Percentiles rank a stretch among this genome's conserved stretches.
Evolutionary conservation across 2,329 filamentous ascomycete species (phyloP).

Genomic region (Nannizzia gypsea): DNA sequence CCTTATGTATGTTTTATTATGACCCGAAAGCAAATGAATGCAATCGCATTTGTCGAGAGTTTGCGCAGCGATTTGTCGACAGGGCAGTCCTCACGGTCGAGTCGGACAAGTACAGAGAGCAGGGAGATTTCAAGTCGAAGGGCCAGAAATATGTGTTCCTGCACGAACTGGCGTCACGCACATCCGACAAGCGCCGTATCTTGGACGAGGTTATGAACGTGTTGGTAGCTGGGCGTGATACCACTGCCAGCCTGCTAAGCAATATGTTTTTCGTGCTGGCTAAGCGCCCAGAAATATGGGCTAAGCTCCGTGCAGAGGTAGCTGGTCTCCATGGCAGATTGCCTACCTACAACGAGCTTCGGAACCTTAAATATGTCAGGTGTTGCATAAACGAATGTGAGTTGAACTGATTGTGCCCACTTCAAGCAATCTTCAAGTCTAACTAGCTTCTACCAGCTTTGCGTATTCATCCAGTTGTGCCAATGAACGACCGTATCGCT

Average conservation of each 20-base stretch:
- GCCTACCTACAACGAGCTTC: conserved; percentile 8
- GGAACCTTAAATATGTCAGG: conserved; percentile 10
- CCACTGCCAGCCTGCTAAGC: conserved; percentile 38
- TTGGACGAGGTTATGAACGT: conserved; percentile 63
- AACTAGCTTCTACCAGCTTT: conserved; percentile 36
- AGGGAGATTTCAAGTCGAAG: conserved; percentile 57
- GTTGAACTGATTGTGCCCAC: not conserved
- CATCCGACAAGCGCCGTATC: conserved; percentile 41
- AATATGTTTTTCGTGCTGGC: conserved; percentile 39
- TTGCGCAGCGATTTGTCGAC: conserved; percentile 13
- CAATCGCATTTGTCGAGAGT: conserved; percentile 13
- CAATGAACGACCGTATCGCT: conserved; percentile 34
- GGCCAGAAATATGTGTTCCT: conserved; percentile 49
- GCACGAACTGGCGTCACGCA: conserved; percentile 63
- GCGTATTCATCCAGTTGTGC: conserved; percentile 37
- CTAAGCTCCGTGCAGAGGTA: conserved; percentile 40
- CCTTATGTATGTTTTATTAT: conserved; percentile 10
- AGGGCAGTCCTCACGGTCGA: conserved; percentile 10
- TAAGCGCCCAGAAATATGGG: conserved; percentile 37
- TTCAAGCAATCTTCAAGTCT: conserved; percentile 48
- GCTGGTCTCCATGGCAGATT: not conserved
- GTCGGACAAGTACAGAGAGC: conserved; percentile 53
- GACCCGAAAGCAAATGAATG: conserved; percentile 14
- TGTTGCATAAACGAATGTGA: conserved; percentile 13
- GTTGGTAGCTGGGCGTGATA: conserved; percentile 43